Evolutionary conservation across 1,284 basidiomycete genomes (phyloP).

Genomic region (Ceratobasidium theobromae): DNA sequence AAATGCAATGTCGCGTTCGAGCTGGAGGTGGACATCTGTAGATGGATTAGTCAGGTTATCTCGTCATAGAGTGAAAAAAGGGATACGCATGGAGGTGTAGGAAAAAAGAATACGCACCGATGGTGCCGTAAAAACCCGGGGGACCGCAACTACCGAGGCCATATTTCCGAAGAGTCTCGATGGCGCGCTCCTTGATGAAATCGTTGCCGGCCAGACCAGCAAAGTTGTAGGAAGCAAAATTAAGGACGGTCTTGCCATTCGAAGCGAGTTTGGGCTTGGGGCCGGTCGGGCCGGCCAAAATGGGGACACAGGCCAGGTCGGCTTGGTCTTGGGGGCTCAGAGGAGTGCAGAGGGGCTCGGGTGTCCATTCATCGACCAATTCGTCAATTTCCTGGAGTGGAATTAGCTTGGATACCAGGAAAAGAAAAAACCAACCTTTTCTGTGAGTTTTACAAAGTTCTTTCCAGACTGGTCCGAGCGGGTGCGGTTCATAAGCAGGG

Average conservation of each 20-base stretch:
- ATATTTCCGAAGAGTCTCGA: conserved; percentile 87
- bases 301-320: conserved; percentile 73
- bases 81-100: not conserved
- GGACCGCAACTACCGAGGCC: conserved; percentile 97
- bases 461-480: conserved; percentile 82
- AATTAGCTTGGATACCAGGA: conserved; percentile 1
- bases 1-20: conserved; percentile 87
- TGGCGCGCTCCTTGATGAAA: conserved; percentile 79
- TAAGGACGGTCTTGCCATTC: conserved; percentile 79
- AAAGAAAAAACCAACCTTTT: conserved; percentile 64
- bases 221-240: conserved; percentile 93
- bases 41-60: not conserved
- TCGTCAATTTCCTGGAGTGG: conserved; percentile 89
- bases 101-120: conserved; percentile 57
- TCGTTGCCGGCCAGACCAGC: conserved; percentile 89
- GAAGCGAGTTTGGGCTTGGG: conserved; percentile 77
- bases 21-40: conserved; percentile 85
- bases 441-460: conserved; percentile 87
- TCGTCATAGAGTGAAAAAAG: not conserved
- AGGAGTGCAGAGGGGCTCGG: conserved; percentile 77
- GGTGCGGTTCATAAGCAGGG: conserved; percentile 86
- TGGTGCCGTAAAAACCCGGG: conserved; percentile 95
- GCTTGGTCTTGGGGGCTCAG: conserved; percentile 62
- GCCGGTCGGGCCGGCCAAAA: conserved; percentile 79
- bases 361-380: conserved; percentile 92